phyloP scores from a whole-genome alignment of 78 protist genomes.

The Emiliania huxleyi region DNA sequence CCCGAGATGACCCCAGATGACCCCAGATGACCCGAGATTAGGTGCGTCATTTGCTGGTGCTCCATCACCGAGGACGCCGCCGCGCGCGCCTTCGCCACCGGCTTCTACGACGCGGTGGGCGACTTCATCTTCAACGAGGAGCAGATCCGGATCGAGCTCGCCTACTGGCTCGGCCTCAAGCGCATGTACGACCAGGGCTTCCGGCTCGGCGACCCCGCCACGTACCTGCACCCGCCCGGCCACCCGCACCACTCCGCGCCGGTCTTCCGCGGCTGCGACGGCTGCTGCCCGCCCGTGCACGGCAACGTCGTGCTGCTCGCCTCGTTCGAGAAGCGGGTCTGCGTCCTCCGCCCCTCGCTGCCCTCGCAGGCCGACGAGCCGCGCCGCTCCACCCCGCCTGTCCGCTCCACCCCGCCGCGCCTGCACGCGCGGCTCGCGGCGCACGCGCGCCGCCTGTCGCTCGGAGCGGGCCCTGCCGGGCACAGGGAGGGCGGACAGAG shows the following conservation, averaged over 20 bases:
- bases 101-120: background rate
- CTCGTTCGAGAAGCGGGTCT: too few species aligned
- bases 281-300: background rate
- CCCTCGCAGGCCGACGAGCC: too few species aligned
- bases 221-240: background rate
- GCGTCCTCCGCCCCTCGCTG: too few species aligned
- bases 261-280: background rate
- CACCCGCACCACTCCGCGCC: background rate
- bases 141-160: background rate
- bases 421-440: too few species aligned
- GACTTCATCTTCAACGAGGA: background rate
- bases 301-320: background rate
- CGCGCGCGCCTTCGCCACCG: constrained; percentile 5
- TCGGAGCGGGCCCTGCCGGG: too few species aligned
- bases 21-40: too few species aligned
- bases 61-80: background rate
- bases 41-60: background rate
- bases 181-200: background rate
- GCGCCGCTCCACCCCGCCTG: too few species aligned
- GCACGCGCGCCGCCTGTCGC: too few species aligned
- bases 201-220: background rate
- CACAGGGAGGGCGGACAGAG: too few species aligned
- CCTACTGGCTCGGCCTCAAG: background rate
- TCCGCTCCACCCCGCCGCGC: too few species aligned
- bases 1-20: too few species aligned